Percentiles rank a stretch among this genome's conserved stretches.
Evolutionary conservation across 1,284 basidiomycete genomes (phyloP).

Genomic region (Omphalotus olearius): DNA sequence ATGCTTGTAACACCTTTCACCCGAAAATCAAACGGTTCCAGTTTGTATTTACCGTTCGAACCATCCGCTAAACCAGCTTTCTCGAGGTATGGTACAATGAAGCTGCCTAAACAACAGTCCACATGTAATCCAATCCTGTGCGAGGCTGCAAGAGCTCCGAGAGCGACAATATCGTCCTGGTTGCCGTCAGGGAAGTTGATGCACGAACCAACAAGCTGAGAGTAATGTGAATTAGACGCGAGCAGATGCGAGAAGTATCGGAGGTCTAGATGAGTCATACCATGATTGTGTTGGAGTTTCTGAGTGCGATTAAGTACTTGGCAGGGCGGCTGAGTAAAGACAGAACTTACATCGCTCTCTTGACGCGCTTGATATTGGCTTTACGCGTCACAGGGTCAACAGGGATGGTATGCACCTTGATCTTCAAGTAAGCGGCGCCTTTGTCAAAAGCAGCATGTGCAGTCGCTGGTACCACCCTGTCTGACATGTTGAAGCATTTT

Average conservation of each 20-base stretch:
- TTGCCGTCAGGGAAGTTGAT: constrained; percentile 92
- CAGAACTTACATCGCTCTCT: constrained; percentile 75
- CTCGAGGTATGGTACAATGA: constrained; percentile 89
- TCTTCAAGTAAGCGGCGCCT: constrained; percentile 84
- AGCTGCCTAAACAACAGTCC: constrained; percentile 90
- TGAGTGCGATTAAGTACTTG: constrained; percentile 23
- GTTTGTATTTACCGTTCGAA: constrained; percentile 41
- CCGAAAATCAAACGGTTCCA: constrained; percentile 81
- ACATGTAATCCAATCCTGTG: constrained; percentile 89
- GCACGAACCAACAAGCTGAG: constrained; percentile 83
- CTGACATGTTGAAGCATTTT: neutral
- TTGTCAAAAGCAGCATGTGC: constrained; percentile 98
- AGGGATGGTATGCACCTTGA: constrained; percentile 88
- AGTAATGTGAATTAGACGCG: constrained; percentile 6
- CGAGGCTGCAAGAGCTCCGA: constrained; percentile 73
- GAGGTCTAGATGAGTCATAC: constrained; percentile 28
- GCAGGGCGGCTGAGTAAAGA: neutral
- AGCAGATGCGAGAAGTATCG: neutral
- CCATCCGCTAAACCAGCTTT: constrained; percentile 48
- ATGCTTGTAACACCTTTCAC: constrained; percentile 87
- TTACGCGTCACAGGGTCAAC: constrained; percentile 82
- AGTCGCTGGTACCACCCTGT: constrained; percentile 78
- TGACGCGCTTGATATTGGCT: constrained; percentile 75
- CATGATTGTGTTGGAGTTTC: constrained; percentile 82
- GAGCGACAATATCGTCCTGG: constrained; percentile 83